phyloP scores from a whole-genome alignment of 805 yeast genomes.

The Candida namnaoensis region DNA sequence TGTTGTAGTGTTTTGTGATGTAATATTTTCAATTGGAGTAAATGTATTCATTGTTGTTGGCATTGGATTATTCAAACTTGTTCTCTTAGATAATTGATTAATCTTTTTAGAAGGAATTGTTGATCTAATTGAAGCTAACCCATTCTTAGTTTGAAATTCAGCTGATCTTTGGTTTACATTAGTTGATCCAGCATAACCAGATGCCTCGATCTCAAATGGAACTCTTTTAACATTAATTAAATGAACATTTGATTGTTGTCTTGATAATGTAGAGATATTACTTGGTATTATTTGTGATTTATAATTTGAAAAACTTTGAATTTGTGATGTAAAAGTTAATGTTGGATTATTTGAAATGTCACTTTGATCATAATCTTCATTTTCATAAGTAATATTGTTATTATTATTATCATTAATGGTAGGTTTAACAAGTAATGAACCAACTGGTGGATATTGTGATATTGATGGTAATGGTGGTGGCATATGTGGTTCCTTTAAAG shows the following conservation, averaged over 20 bases:
- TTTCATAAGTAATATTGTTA: no score
- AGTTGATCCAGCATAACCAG: conserved; percentile 44
- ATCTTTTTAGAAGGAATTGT: conserved; percentile 46
- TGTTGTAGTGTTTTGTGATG: no score
- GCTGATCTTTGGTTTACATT: conserved; percentile 18
- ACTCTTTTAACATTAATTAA: conserved; percentile 14
- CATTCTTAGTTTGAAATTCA: conserved; percentile 35
- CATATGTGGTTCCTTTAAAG: conserved; percentile 1
- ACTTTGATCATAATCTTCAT: no score
- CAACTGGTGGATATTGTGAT: neutral
- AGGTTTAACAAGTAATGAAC: no score
- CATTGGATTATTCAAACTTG: neutral
- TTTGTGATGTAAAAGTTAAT: no score
- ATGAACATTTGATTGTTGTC: conserved; percentile 13
- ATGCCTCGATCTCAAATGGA: conserved; percentile 51
- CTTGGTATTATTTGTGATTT: conserved; percentile 1
- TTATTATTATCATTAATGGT: no score
- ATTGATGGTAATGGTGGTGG: neutral
- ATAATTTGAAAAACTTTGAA: conserved; percentile 1
- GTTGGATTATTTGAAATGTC: no score
- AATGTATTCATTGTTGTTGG: neutral
- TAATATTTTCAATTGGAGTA: no score
- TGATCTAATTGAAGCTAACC: conserved; percentile 52
- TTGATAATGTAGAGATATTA: conserved; percentile 3
- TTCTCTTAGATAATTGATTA: conserved; percentile 36